Conservation (phyloP, 768 basidiomycete genomes). For the Termitomyces sp. region DNA sequence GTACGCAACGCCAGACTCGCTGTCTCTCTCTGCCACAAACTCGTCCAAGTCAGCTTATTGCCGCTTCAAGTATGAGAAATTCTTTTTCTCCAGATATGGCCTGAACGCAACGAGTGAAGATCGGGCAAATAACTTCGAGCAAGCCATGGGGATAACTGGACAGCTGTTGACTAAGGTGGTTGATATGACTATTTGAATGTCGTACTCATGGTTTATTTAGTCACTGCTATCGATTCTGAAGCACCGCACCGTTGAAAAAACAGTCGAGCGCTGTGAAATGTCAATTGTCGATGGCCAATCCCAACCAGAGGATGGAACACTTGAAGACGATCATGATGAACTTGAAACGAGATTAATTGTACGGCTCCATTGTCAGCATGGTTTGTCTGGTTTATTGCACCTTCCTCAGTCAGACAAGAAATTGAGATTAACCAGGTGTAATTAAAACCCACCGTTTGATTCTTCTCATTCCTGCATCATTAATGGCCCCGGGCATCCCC, state of each 20-base stretch:
- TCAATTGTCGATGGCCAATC: conserved; percentile 54
- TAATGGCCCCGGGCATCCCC: conserved; percentile 66
- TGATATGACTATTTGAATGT: neutral
- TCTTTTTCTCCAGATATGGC: conserved; percentile 70
- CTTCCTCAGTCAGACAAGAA: neutral
- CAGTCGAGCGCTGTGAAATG: conserved; percentile 74
- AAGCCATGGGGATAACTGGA: conserved; percentile 46
- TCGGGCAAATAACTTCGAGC: conserved; percentile 30
- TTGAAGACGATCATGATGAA: conserved; percentile 49
- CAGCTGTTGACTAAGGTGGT: conserved; percentile 68
- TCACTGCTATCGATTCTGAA: conserved; percentile 71
- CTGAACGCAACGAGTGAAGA: conserved; percentile 25
- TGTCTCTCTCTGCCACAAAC: conserved; percentile 74
- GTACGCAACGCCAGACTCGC: conserved; percentile 53
- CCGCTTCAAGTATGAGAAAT: conserved; percentile 64
- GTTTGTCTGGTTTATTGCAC: conserved; percentile 28
- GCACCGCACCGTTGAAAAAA: conserved; percentile 71
- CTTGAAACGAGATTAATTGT: conserved; percentile 72
- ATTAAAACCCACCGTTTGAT: conserved; percentile 78
- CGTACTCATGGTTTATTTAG: conserved; percentile 27
- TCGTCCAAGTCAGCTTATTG: conserved; percentile 80
- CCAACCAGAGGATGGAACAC: conserved; percentile 27
- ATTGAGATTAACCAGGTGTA: conserved; percentile 47
- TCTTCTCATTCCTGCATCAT: conserved; percentile 52
- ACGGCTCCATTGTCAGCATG: conserved; percentile 80